These are phyloP conservation scores for Sclerotinia borealis DNA, from an alignment of 2,329 filamentous ascomycete genomes.

Conservation along the genomic window DNA sequence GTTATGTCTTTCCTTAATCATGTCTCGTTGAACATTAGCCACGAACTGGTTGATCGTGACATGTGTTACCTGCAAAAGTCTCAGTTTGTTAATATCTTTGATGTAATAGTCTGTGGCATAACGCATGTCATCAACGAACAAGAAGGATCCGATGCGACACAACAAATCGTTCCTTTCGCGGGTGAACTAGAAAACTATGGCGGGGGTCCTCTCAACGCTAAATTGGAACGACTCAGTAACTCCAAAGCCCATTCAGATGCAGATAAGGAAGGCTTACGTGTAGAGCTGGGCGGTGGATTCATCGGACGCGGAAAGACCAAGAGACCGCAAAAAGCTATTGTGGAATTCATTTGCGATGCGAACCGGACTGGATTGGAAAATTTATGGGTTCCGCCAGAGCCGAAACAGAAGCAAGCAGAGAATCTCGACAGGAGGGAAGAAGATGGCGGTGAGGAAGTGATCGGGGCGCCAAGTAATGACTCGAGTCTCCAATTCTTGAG, in stretches of 20 bases:
- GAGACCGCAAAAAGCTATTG: slow-evolving; percentile 64
- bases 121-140: slow-evolving; percentile 48
- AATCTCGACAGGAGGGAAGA: slow-evolving; percentile 31
- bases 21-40: not conserved
- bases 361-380: slow-evolving; percentile 68
- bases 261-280: slow-evolving; percentile 63
- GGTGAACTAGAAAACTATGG: slow-evolving; percentile 58
- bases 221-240: slow-evolving; percentile 58
- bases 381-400: slow-evolving; percentile 51
- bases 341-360: slow-evolving; percentile 79
- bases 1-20: slow-evolving; percentile 37
- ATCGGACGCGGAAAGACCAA: slow-evolving; percentile 45
- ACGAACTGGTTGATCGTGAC: not conserved
- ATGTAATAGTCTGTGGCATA: slow-evolving; percentile 64
- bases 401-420: slow-evolving; percentile 27
- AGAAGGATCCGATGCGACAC: slow-evolving; percentile 43
- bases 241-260: slow-evolving; percentile 59
- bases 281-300: slow-evolving; percentile 60
- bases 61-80: slow-evolving; percentile 16
- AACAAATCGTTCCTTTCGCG: slow-evolving; percentile 64
- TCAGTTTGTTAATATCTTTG: not conserved
- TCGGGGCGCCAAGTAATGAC: slow-evolving; percentile 34
- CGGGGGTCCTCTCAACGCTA: slow-evolving; percentile 56
- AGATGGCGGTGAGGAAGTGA: slow-evolving; percentile 31
- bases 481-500: slow-evolving; percentile 70